Base-by-base conservation (phyloP, 148 eudicot genomes). In the Rhododendron kiyosumense region DNA sequence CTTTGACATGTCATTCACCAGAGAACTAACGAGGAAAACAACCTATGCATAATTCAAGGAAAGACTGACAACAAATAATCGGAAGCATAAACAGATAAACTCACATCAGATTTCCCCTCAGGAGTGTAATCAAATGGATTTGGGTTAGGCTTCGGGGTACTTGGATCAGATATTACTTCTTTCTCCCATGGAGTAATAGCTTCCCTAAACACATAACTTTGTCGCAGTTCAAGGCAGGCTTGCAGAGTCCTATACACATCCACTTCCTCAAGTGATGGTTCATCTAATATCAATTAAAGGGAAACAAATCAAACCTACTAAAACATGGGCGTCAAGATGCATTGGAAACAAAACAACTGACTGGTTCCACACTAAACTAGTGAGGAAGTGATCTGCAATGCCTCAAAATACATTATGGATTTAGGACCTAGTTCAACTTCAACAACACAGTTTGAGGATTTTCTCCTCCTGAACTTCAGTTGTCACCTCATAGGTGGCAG, bases 141-240 rank as follows among this genome's bases (percentile, higher is more conserved):
- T 81, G 91, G 94, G 86, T 92, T 90, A n/a, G 96, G 99, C 90
- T 93, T 95, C 13, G 99, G 98, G 7, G 98, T 95, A 87, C 98
- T 91, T 38, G 99, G 98, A 82, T 97, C 98, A 88, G 95, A 89
- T 87, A 94, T 97, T 84, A 92, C 88, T 92, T 97, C 99, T 76
- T 93, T 97, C 48, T 89, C 96, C 99, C 99, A 97, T 87, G 99
- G 98, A 88, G 98, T 91, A 89, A 93, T 89, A 88, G 89, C 91
- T 91, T 97, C 99, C 86, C 92, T 92, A 77, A 93, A 97, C 30
- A 97, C 94, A 91, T 97, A 97, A 90, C 89, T 91, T 59, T 92
- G 89, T 77, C 99, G 92, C 91, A 97, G 76, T 87, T 94, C 99
- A 86, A 97, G 99, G 90, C 99, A 97, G 86, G 87, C 94, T 92